Evolutionary conservation across 2,329 filamentous ascomycete species (phyloP).

Genomic region (Diaporthe ilicicola): DNA sequence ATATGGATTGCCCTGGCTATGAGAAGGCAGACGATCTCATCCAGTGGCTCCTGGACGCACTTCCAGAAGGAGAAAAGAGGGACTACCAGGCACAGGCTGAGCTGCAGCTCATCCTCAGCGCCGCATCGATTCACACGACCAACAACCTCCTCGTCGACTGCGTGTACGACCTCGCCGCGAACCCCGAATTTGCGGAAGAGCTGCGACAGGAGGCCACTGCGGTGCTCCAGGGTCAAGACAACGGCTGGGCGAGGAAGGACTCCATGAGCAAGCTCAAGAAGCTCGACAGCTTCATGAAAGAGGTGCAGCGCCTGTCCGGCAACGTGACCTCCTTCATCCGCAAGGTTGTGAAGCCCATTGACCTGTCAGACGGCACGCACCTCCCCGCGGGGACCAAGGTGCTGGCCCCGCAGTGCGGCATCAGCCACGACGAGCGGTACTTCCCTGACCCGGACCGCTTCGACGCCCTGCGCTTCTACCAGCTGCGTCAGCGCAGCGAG

Average conservation of each 20-base stretch:
- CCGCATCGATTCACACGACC: slow-evolving; percentile 56
- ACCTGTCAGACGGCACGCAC: slow-evolving; percentile 54
- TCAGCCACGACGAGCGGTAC: slow-evolving; percentile 50
- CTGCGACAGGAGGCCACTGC: slow-evolving; percentile 57
- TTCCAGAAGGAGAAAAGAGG: slow-evolving; percentile 49
- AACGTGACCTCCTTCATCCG: slow-evolving; percentile 56
- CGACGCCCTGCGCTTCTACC: slow-evolving; percentile 60
- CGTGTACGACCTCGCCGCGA: slow-evolving; percentile 58
- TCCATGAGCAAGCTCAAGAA: slow-evolving; percentile 55
- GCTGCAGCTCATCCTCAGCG: slow-evolving; percentile 53
- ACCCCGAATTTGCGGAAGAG: slow-evolving; percentile 56
- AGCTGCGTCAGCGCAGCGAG: slow-evolving; percentile 48
- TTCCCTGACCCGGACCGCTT: slow-evolving; percentile 53
- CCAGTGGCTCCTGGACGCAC: slow-evolving; percentile 54
- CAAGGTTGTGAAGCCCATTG: slow-evolving; percentile 55
- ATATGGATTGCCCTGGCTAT: slow-evolving; percentile 47
- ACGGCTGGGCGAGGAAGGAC: slow-evolving; percentile 52
- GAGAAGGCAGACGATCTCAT: slow-evolving; percentile 53
- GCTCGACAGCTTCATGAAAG: slow-evolving; percentile 59
- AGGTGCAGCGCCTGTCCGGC: slow-evolving; percentile 50
- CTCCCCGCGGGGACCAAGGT: slow-evolving; percentile 53
- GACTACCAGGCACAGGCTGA: slow-evolving; percentile 50
- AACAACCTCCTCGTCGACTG: slow-evolving; percentile 56
- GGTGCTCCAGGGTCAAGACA: slow-evolving; percentile 49
- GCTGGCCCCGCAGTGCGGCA: slow-evolving; percentile 51